These are phyloP conservation scores for Fraxinus greggii DNA, from an alignment of 305 asterid genomes.

Conservation along the genomic window DNA sequence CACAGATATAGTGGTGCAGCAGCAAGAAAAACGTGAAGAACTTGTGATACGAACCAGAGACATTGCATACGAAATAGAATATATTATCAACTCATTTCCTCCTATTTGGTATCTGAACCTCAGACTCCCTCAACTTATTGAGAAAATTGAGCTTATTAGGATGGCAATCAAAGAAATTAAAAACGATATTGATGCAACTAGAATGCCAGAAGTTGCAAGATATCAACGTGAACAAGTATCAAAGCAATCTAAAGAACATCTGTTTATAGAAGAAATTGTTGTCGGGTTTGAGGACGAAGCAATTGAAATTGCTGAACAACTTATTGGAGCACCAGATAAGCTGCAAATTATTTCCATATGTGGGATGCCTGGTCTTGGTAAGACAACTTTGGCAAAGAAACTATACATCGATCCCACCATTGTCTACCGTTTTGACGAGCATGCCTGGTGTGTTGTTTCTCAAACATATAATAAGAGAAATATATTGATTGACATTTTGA, in stretches of 20 bases:
- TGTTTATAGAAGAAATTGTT: background rate
- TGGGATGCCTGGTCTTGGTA: constrained; percentile 6
- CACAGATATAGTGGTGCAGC: background rate
- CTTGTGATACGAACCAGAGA: background rate
- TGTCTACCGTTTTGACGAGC: background rate
- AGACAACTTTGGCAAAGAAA: background rate
- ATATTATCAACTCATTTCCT: constrained; percentile 7
- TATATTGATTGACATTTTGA: constrained; percentile 16
- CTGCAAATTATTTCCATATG: constrained; percentile 5
- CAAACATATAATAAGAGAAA: background rate
- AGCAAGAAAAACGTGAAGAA: background rate
- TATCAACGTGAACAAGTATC: background rate
- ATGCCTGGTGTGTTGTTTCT: constrained; percentile 12
- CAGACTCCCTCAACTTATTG: constrained; percentile 7
- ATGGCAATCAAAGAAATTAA: background rate
- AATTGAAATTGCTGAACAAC: background rate
- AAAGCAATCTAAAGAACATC: background rate
- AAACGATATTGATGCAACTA: background rate
- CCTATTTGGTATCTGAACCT: constrained; percentile 4
- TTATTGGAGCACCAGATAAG: background rate
- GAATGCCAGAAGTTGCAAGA: background rate
- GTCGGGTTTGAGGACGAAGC: constrained; percentile 14
- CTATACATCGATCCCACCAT: background rate
- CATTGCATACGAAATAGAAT: constrained; percentile 3
- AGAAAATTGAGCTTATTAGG: constrained; percentile 3